Evolutionary conservation across 2,329 filamentous ascomycete species (phyloP).

Genomic region (Aspergillus caelatus): DNA sequence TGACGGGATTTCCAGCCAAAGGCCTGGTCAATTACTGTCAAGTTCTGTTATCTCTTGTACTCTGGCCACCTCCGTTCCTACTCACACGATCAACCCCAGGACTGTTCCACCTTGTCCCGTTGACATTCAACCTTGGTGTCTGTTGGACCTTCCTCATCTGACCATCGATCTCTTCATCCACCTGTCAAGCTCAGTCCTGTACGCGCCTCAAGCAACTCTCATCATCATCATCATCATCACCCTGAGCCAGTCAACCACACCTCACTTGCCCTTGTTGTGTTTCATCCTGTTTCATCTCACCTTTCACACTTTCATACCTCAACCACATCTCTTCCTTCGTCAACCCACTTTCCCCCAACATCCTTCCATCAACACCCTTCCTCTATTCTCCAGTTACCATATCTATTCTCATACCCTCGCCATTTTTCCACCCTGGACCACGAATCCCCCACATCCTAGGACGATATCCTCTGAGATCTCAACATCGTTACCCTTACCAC

Average conservation of each 20-base stretch:
- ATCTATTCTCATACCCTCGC: not conserved
- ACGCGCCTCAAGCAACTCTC: not conserved
- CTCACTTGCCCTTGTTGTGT: not conserved
- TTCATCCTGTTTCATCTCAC: constrained; percentile 2
- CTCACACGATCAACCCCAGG: not conserved
- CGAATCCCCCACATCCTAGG: not conserved
- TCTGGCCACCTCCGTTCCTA: not conserved
- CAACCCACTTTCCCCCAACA: no score
- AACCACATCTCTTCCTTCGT: not conserved
- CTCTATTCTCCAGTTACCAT: not conserved
- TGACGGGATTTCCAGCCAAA: not conserved
- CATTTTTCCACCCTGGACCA: not conserved
- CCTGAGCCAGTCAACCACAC: not conserved
- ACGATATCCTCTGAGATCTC: not conserved
- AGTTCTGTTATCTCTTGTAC: not conserved
- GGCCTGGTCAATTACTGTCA: not conserved
- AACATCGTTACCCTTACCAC: no score
- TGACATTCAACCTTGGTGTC: no score
- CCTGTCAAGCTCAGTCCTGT: not conserved
- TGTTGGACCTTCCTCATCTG: not conserved
- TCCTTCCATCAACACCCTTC: not conserved
- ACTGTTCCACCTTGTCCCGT: not conserved
- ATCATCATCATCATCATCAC: not conserved
- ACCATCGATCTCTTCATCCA: not conserved
- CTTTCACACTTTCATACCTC: not conserved